Conservation (phyloP, 306 rosid species). For the Quercus rubra region DNA sequence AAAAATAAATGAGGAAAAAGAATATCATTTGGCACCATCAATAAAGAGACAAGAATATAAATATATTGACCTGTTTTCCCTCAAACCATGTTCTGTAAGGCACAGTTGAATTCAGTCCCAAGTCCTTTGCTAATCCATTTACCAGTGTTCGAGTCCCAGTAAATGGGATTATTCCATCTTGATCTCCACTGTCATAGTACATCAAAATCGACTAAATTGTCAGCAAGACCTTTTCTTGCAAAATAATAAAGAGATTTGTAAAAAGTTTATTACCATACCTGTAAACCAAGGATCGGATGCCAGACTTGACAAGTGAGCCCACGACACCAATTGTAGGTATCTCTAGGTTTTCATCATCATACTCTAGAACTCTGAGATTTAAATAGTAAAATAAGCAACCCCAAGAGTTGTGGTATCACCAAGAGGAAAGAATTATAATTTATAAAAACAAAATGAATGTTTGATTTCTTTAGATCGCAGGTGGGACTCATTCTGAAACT, state of each 20-base stretch:
- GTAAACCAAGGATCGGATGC: slow-evolving; percentile 42
- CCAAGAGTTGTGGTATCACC: too few species aligned
- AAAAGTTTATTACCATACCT: slow-evolving; percentile 17
- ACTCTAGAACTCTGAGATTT: slow-evolving; percentile 26
- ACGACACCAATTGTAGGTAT: slow-evolving; percentile 36
- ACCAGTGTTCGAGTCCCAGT: slow-evolving; percentile 17
- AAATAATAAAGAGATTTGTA: neutral
- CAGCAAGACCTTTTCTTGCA: neutral
- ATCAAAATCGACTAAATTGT: neutral
- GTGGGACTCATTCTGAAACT: too few species aligned
- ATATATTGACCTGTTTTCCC: slow-evolving; percentile 27
- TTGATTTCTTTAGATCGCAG: too few species aligned
- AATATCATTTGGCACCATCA: neutral
- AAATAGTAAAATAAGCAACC: neutral
- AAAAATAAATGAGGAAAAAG: neutral
- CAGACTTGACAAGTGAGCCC: slow-evolving; percentile 41
- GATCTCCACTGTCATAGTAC: slow-evolving; percentile 30
- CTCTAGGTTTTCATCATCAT: slow-evolving; percentile 35
- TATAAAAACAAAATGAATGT: too few species aligned
- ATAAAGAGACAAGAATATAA: neutral
- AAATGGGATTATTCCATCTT: slow-evolving; percentile 27
- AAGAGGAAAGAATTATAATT: too few species aligned
- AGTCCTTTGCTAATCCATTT: slow-evolving; percentile 2
- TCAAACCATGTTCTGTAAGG: slow-evolving; percentile 34
- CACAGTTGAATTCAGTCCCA: slow-evolving; percentile 26